phyloP scores from a whole-genome alignment of 2,329 filamentous ascomycete genomes.

The Epichloe brachyelytri region DNA sequence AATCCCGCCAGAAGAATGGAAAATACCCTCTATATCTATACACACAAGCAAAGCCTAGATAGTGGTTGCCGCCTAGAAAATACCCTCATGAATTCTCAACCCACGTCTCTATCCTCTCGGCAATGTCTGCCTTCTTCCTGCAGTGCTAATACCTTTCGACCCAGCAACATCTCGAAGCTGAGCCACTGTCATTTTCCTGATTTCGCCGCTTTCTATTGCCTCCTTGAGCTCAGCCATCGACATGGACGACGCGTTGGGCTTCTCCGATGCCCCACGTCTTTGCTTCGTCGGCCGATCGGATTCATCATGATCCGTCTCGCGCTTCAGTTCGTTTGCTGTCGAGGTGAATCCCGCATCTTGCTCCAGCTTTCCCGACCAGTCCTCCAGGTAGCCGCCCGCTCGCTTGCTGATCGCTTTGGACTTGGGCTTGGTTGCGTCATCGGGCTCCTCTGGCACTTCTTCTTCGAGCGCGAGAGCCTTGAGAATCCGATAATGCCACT shows the following conservation, averaged over 20 bases:
- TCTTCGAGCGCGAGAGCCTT: conserved; percentile 88
- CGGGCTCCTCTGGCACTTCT: conserved; percentile 60
- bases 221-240: conserved; percentile 34
- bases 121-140: conserved; percentile 39
- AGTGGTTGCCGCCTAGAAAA: too few species aligned
- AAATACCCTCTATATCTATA: background rate
- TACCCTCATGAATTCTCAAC: conserved; percentile 25
- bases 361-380: conserved; percentile 62
- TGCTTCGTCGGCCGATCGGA: conserved; percentile 33
- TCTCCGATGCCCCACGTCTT: conserved; percentile 22
- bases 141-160: conserved; percentile 32
- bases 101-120: conserved; percentile 45
- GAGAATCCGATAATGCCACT: conserved; percentile 95
- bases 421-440: conserved; percentile 73
- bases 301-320: conserved; percentile 34
- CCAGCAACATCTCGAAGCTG: conserved; percentile 37
- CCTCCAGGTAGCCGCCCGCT: conserved; percentile 62
- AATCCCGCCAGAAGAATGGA: background rate
- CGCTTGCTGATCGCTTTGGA: conserved; percentile 84
- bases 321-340: conserved; percentile 34
- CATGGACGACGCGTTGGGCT: conserved; percentile 21
- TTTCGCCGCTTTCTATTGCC: conserved; percentile 30
- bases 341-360: conserved; percentile 31
- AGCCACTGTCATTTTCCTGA: conserved; percentile 41
- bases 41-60: background rate